Conservation (phyloP, 495 filamentous ascomycete species). For the Clavariopsis aquatica region DNA sequence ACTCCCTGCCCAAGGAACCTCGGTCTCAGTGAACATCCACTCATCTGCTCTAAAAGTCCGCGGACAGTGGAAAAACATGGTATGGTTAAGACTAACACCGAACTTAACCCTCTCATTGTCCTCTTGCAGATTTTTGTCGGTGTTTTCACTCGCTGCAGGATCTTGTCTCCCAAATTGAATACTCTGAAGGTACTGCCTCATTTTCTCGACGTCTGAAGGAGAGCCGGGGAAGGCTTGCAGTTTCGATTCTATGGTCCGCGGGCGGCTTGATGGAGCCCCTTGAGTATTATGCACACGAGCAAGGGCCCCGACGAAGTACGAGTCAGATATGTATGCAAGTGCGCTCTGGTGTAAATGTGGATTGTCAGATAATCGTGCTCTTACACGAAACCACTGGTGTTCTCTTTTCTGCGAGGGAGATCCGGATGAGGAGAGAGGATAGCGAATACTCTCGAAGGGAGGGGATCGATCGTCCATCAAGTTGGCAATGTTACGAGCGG, state of each 20-base stretch:
- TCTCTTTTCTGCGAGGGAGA: constrained; percentile 58
- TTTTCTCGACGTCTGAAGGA: constrained; percentile 34
- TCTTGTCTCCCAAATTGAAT: neutral
- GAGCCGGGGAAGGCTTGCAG: neutral
- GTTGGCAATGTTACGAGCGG: neutral
- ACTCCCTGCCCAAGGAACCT: constrained; percentile 85
- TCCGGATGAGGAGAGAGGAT: constrained; percentile 51
- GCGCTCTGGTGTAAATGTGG: constrained; percentile 74
- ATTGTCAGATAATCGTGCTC: constrained; percentile 65
- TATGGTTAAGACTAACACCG: constrained; percentile 91
- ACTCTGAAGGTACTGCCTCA: constrained; percentile 30
- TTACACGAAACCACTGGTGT: constrained; percentile 73
- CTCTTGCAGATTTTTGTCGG: neutral
- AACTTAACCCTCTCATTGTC: constrained; percentile 66
- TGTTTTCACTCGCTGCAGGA: neutral
- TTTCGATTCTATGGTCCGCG: constrained; percentile 38
- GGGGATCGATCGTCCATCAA: constrained; percentile 31
- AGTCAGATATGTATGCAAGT: constrained; percentile 86
- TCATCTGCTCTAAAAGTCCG: constrained; percentile 76
- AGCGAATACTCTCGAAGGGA: constrained; percentile 58
- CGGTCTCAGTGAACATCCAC: constrained; percentile 88
- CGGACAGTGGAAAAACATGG: constrained; percentile 90
- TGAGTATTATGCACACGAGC: constrained; percentile 61
- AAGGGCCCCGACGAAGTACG: constrained; percentile 84
- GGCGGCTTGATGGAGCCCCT: constrained; percentile 52